These are phyloP conservation scores for Fusarium camptoceras DNA, from an alignment of 2,329 filamentous ascomycete species.

Conservation along the genomic window DNA sequence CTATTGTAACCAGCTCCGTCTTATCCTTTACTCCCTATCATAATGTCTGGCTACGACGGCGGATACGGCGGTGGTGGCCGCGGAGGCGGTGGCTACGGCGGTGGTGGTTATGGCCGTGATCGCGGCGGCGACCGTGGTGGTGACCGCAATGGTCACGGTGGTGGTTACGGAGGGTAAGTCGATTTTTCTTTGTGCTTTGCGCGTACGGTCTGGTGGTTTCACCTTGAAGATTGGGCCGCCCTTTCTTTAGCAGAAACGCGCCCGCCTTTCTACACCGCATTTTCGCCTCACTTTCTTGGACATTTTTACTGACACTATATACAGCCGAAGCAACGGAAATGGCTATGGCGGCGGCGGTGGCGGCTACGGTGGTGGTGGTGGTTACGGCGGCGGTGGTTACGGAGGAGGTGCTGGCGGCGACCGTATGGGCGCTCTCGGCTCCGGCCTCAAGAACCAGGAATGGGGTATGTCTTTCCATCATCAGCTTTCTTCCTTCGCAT, in stretches of 20 bases:
- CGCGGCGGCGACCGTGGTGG: constrained; percentile 58
- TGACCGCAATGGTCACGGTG: constrained; percentile 55
- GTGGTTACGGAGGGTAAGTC: constrained; percentile 55
- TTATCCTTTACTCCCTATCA: constrained; percentile 38
- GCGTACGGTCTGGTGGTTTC: constrained; percentile 26
- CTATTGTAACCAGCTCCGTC: constrained; percentile 27
- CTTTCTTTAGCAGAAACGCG: constrained; percentile 15
- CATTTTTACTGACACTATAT: constrained; percentile 52
- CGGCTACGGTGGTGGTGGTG: constrained; percentile 53
- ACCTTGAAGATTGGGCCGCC: constrained; percentile 24
- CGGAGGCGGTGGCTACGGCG: constrained; percentile 49
- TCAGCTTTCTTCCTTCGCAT: constrained; percentile 45
- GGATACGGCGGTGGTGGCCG: constrained; percentile 49
- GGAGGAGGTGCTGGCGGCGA: constrained; percentile 80
- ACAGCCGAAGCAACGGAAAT: constrained; percentile 60
- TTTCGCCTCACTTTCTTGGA: constrained; percentile 4
- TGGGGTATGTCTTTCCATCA: constrained; percentile 76
- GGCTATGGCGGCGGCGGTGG: constrained; percentile 53
- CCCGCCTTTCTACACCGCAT: constrained; percentile 21
- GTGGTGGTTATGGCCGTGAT: constrained; percentile 57
- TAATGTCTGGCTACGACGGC: constrained; percentile 58
- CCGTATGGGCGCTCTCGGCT: constrained; percentile 91
- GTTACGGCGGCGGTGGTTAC: constrained; percentile 53
- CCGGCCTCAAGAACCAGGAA: constrained; percentile 85
- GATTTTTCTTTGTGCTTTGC: constrained; percentile 23